phyloP scores from a whole-genome alignment of 345 rosid genomes.

The rapeseed (Brassica napus) region DNA sequence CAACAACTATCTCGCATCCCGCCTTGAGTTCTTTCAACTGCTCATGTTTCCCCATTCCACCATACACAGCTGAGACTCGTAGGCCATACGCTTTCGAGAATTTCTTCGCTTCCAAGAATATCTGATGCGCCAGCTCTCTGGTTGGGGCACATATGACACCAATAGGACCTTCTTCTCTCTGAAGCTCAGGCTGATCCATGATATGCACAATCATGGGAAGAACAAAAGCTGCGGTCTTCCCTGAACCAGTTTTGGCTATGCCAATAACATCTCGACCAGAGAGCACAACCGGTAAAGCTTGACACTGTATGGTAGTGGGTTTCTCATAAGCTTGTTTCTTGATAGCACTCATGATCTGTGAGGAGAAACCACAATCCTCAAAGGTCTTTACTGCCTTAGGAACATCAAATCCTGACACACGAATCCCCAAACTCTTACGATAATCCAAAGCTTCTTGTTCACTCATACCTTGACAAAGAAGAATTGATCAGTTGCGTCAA shows the following conservation, averaged over 20 bases:
- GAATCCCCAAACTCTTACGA: conserved; percentile 70
- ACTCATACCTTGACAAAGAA: conserved; percentile 56
- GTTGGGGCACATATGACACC: conserved; percentile 99
- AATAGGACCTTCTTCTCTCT: conserved; percentile 89
- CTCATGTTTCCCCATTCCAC: conserved; percentile 98
- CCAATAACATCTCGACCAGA: conserved; percentile 95
- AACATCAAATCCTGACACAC: conserved; percentile 94
- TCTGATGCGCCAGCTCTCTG: conserved; percentile 94
- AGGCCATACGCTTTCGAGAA: conserved; percentile 86
- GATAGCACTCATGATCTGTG: conserved; percentile 78
- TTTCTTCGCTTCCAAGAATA: conserved; percentile 86
- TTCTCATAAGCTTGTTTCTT: conserved; percentile 85
- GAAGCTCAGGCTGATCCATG: conserved; percentile 96
- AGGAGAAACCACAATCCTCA: conserved; percentile 81
- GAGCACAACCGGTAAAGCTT: conserved; percentile 80
- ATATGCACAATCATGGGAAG: conserved; percentile 96
- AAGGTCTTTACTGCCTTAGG: conserved; percentile 79
- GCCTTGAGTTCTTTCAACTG: conserved; percentile 96
- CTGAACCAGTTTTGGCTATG: conserved; percentile 98
- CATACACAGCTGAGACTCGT: conserved; percentile 91
- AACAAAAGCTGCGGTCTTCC: conserved; percentile 97
- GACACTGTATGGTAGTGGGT: conserved; percentile 88
- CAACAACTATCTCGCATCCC: conserved; percentile 93
- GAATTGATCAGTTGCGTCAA: background rate
- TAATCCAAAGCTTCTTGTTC: conserved; percentile 74